Evolutionary conservation across 1,139 yeast genomes (phyloP).

Genomic region (Magnusiomyces magnusii): DNA sequence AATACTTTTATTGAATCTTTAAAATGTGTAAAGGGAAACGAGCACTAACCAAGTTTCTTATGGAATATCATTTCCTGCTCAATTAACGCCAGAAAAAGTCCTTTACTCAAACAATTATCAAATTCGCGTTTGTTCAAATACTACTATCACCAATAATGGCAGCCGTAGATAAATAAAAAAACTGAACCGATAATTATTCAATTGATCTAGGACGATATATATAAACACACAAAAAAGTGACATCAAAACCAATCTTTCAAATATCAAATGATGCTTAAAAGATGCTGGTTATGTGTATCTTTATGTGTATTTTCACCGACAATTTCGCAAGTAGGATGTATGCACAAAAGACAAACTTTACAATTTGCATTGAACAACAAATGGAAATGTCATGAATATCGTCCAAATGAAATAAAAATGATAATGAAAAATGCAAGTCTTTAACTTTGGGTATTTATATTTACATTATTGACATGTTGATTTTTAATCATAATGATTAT

Average conservation of each 20-base stretch:
- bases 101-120: neutral
- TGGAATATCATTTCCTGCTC: too few species aligned
- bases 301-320: neutral
- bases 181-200: too few species aligned
- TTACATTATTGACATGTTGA: neutral
- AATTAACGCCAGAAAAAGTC: neutral
- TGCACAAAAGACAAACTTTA: neutral
- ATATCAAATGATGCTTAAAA: too few species aligned
- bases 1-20: too few species aligned
- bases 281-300: too few species aligned
- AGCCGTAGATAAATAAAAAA: neutral
- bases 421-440: neutral
- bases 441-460: neutral
- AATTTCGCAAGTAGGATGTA: neutral
- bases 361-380: neutral
- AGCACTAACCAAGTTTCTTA: neutral
- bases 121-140: too few species aligned
- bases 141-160: neutral
- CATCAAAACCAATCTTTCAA: neutral
- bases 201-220: neutral
- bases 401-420: neutral
- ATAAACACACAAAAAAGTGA: neutral
- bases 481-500: too few species aligned
- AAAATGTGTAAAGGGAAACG: constrained; percentile 6
- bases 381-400: neutral